Evolutionary conservation across 2,329 filamentous ascomycete species (phyloP), one percentile per base, ranked within the genome.

Genomic region (Knufia petricola): DNA sequence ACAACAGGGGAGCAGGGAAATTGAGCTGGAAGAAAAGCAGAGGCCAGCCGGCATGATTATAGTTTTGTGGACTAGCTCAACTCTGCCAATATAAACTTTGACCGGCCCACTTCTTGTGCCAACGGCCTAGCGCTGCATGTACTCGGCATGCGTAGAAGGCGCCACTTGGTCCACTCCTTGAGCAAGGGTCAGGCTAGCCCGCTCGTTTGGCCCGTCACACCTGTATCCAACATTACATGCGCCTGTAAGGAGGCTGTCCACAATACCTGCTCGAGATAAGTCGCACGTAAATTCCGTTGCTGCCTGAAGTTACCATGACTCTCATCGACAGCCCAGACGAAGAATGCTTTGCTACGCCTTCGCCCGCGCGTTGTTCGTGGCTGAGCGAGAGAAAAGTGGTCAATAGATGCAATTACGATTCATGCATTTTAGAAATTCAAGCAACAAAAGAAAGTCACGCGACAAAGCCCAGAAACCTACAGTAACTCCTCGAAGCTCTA

Each of bases 161-260:
- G 7, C 37, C 37, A 40, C 37, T n/a, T 17, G 15, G 15, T 36
- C 32, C 32, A 36, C 32, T n/a, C 13, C 32, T 36, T n/a, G 32
- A n/a, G 6, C 15, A 36, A n/a, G 32, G 32, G 32, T 12, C 26
- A 28, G 26, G 6, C 26, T 12, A 28, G 15, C 32, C 10, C 15
- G 15, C 32, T n/a, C 32, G 15, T 36, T 36, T 36, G 37, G 17
- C 37, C 21, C 37, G 41, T 26, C 9, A 32, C 41, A 26, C 17
- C 10, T 15, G 28, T 31, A 28, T 23, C 41, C 23, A 17, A 26
- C 24, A 13, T n/a, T 32, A 20, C 21, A n/a, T n/a, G n/a, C 21
- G 23, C 21, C 41, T 31, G 41, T 44, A 44, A 30, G 26, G 41
- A 44, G 41, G 28, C 41, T 43, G 21, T 43, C 10, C 21, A 4